Base-by-base conservation (phyloP, 768 basidiomycete species). In the Russula abietina region DNA sequence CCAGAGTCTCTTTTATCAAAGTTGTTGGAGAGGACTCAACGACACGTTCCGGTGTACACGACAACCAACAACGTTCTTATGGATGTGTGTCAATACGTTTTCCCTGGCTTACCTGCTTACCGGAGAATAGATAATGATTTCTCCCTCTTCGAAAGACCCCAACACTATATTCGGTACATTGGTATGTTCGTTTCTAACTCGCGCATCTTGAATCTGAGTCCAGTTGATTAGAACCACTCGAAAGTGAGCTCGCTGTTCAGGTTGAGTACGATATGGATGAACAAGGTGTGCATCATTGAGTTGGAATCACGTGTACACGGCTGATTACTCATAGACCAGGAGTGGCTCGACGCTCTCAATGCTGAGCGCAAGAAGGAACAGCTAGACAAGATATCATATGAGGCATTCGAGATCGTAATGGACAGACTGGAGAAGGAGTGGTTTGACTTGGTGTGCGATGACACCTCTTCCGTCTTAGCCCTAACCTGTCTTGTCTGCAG, bases 211-310 rank as follows among this genome's bases (percentile, higher is more conserved):
- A 22, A 22, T 10, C 49, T 59, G 49, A 65, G n/a, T 14, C 59
- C 56, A 30, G 57, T 38, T 52, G 52, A 30, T 26, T 70, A 92
- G 94, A 97, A 70, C 96, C 96, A 0, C 78, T 97, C 67, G 96
- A 99, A 72, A 85, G 84, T 52, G 97, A 99, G 67, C 83, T 98
- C 19, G 88, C 89, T 8, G 83, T 84, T 43, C 93, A 96, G 68
- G 96, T 99, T 26, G 97, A 98, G 73, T 99, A 99, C 78, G 97
- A 98, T 71, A 98, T 99, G 94, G 97, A 98, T 71, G 97, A 98
- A 71, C 95, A 98, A 84, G 95, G 93, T 89, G 41, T 22, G 78
- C 4, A 36, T 30, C 28, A 2, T 26, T 16, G 24, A 19, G 32
- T 30, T 30, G 6, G 19, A n/a, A 33, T 26, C 19, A 3, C 28